phyloP scores from a whole-genome alignment of 2,329 filamentous ascomycete genomes.

The Cryphonectria radicalis region DNA sequence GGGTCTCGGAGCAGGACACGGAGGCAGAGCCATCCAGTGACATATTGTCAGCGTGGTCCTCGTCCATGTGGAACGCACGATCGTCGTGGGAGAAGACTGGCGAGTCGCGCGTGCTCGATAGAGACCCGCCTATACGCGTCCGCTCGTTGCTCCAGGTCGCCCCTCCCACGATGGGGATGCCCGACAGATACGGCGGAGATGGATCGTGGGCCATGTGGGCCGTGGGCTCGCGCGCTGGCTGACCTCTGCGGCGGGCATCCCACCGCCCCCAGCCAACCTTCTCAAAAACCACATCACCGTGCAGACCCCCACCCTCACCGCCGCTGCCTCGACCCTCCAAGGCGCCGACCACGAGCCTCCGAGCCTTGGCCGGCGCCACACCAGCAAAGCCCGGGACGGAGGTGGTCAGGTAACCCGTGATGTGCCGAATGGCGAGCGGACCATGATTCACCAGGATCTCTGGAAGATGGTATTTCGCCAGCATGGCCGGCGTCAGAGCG shows the following conservation, averaged over 20 bases:
- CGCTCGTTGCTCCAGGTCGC: conserved; percentile 50
- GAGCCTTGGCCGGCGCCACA: conserved; percentile 86
- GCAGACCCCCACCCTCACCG: conserved; percentile 61
- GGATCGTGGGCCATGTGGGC: conserved; percentile 47
- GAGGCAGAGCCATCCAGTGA: conserved; percentile 74
- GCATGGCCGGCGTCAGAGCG: conserved; percentile 80
- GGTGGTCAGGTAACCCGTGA: conserved; percentile 93
- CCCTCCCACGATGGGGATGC: conserved; percentile 61
- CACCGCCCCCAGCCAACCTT: conserved; percentile 98
- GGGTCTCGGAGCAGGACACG: conserved; percentile 76
- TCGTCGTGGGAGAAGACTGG: conserved; percentile 77
- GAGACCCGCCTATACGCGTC: conserved; percentile 53
- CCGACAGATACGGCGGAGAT: conserved; percentile 49
- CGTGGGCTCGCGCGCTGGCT: conserved; percentile 51
- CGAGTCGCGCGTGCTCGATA: conserved; percentile 71
- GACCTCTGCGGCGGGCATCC: conserved; percentile 79
- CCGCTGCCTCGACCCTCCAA: conserved; percentile 75
- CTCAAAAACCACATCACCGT: conserved; percentile 81
- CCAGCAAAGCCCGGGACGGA: conserved; percentile 90
- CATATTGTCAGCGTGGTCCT: conserved; percentile 90
- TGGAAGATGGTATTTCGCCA: conserved; percentile 88
- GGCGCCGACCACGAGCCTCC: conserved; percentile 88
- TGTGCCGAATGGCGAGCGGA: conserved; percentile 89
- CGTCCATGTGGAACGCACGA: conserved; percentile 66
- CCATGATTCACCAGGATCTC: conserved; percentile 89